Base-by-base conservation (phyloP, 139 green algal species). In the Tetraselmis chui region DNA sequence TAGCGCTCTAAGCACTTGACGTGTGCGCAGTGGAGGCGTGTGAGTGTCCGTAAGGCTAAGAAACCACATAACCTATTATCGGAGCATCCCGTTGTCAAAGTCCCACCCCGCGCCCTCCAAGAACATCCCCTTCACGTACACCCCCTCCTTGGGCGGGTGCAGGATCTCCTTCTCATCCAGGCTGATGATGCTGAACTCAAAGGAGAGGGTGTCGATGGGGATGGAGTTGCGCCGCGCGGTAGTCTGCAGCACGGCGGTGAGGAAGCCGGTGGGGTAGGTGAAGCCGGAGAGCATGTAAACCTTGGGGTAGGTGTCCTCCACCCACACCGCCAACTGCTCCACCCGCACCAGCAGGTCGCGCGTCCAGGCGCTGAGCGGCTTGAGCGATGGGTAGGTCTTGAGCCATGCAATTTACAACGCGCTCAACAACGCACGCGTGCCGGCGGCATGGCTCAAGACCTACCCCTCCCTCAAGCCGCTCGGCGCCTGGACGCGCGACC, bases 231-330 rank as follows among this genome's bases (percentile, higher is more conserved):
- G 87, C 31, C 94, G 88, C 30, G 93, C 92, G 1, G 89, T 94
- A 0, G 90, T 96, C 87, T 97, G 93, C 81, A 96, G 89, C 24
- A 90, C 88, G 5, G 91, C 91, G n/a, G 90, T 96, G 0, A 96
- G 83, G 88, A 97, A 97, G 59, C 89, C 89, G 24, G 92, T 94
- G 0, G 93, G 93, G 85, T 96, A 97, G 1, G 92, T 96, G 89
- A 97, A 97, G 59, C 91, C 93, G 1, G 86, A 86, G 76, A 97
- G 91, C 93, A 92, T 96, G 88, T 95, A 97, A 31, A 94, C 88
- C 30, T 84, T 88, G 32, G 93, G 93, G 86, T 95, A 95, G 76
- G 75, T 87, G 75, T 91, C 85, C 81, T 92, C 86, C 28, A 90
- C 85, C 94, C 93, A 97, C 11, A 78, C 76, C 1, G 85, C 84